These are phyloP conservation scores for Kazachstania viticola DNA, from an alignment of 805 yeast species.

Conservation along the genomic window DNA sequence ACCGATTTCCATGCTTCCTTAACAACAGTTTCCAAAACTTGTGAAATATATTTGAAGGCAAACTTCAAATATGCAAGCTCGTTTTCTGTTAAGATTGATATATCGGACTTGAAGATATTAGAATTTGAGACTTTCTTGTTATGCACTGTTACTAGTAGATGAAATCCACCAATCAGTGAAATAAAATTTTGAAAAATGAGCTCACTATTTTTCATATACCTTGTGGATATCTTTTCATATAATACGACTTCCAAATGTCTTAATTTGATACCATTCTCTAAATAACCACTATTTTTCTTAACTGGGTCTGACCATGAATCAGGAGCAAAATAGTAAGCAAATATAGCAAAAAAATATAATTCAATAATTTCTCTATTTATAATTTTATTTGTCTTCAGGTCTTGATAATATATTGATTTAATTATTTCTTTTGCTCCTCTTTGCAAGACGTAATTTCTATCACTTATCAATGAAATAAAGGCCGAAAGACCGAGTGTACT, in stretches of 20 bases:
- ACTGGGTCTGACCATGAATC: background rate
- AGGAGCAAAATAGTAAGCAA: slow-evolving; percentile 6
- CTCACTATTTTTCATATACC: slow-evolving; percentile 6
- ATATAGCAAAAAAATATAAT: slow-evolving; percentile 20
- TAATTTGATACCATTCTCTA: slow-evolving; percentile 9
- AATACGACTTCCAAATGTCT: slow-evolving; percentile 2
- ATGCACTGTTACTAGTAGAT: slow-evolving; percentile 16
- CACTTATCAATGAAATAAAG: too few species aligned
- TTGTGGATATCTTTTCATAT: slow-evolving; percentile 16
- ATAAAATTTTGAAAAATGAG: slow-evolving; percentile 16
- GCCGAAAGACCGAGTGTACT: too few species aligned
- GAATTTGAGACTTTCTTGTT: slow-evolving; percentile 10
- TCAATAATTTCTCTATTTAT: slow-evolving; percentile 25
- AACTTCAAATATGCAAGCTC: slow-evolving; percentile 24
- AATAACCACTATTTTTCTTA: slow-evolving; percentile 6
- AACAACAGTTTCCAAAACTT: slow-evolving; percentile 19
- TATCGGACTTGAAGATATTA: slow-evolving; percentile 10
- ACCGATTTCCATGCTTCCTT: slow-evolving; percentile 11
- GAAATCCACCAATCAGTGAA: slow-evolving; percentile 19
- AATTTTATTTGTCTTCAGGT: slow-evolving; percentile 14
- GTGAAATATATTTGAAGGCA: slow-evolving; percentile 28
- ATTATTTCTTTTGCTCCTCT: slow-evolving; percentile 15
- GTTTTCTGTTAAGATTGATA: slow-evolving; percentile 1
- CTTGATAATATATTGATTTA: slow-evolving; percentile 13
- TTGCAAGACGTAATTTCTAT: slow-evolving; percentile 25